Base-by-base conservation (phyloP, 495 filamentous ascomycete species). In the Neurospora sp. region DNA sequence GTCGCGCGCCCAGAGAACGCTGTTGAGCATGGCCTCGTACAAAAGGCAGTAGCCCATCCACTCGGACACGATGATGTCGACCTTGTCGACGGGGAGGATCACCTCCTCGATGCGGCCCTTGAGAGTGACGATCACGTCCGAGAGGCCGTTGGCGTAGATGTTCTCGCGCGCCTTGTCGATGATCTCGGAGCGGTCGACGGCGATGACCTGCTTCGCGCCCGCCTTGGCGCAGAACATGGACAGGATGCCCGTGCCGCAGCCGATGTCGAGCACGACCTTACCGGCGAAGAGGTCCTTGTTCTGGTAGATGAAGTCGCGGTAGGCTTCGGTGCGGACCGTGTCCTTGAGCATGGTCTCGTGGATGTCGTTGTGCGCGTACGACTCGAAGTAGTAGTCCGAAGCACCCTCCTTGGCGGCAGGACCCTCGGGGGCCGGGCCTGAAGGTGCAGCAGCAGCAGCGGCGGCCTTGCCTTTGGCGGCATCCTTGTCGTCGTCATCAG, bases 21-120 rank as follows among this genome's bases (percentile, higher is more conserved):
- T 96, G 73, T 97, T 95, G 73, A 99, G 84, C 96, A 99, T 99
- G 84, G 91, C 93, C 87, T 99, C 96, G 84, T 98, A 99, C 53
- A 98, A 89, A 65, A 99, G 88, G 84, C 96, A 97, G 85, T 99
- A 99, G 65, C 96, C 96, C 96, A 99, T 99, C 96, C 96, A 99
- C 84, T 99, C 96, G 40, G 93, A 97, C 74, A 99, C 93, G 83
- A 99, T 99, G 78, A 99, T 95, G 81, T 99, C 96, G 76, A 99
- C 96, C 78, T 97, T 89, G 40, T 87, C 85, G 75, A 94, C 94
- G 31, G 96, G 96, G 35, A 99, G 89, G 31, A 84, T 76, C 41
- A 97, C 94, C 76, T 99, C 96, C 83, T 99, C 96, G 89, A 99
- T 95, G 84, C 94, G 94, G 68, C 96, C 96, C 82, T 96, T 92